Base-by-base conservation (phyloP, 805 yeast species). In the Saturnispora galanensis region DNA sequence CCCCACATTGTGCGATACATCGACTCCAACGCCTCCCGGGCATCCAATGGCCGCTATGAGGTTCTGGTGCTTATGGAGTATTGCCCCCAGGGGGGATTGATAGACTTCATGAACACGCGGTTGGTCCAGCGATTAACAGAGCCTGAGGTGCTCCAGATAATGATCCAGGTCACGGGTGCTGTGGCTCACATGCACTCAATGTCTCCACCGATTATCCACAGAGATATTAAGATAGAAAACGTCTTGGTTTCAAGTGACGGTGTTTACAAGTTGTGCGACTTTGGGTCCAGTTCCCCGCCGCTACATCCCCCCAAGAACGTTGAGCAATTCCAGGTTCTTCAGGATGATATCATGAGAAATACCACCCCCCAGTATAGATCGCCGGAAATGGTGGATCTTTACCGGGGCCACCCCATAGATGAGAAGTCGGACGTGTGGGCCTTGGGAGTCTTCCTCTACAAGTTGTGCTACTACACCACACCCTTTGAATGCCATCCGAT, bases 341-440 rank as follows among this genome's bases (percentile, higher is more conserved):
- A 77, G 52, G 76, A 79, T 47, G 93, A 84, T 59, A 73, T 84
- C 35, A 64, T 83, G 72, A 80, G 76, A 46, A 84, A 84, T 60
- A 84, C 95, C 1, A 84, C 95, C 0, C 89, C 94, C 0, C 95
- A 84, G 57, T 84, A 84, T 58, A 68, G 94, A 51, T 70, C 88
- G 4, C 95, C 95, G 3, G 95, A 84, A 61, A 84, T 84, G 93
- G 67, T 84, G 29, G 90, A 84, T 56, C 65, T 84, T 31, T 71
- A 76, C 41, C 70, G 76, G 47, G 79, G 85, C 3, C 71, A 74
- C 46, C 82, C 90, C 10, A 78, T 84, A 41, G 84, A 84, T 61
- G 93, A 84, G 57, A 84, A 84, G 59, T 76, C 86, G 42, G 95
- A 84, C 59, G 74, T 84, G 17, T 84, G 95, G 95, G 95, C 94